phyloP scores from a whole-genome alignment of 441 rosid genomes.

The Jatropha podagrica region DNA sequence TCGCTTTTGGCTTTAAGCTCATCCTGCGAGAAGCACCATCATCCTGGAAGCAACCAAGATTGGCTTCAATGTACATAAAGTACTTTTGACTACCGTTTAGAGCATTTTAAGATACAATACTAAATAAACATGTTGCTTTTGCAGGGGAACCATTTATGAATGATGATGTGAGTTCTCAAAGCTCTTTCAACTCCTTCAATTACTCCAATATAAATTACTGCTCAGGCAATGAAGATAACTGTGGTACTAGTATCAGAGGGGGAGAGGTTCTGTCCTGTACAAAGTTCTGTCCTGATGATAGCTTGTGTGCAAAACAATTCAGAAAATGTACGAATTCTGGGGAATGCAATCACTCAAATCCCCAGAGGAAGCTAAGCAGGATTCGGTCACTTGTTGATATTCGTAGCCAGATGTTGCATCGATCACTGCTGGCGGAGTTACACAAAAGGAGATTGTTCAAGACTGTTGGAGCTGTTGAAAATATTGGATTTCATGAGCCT shows the following conservation, averaged over 20 bases:
- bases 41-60: conserved; percentile 14
- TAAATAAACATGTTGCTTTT: background rate
- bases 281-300: conserved; percentile 42
- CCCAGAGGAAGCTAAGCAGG: conserved; percentile 35
- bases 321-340: conserved; percentile 20
- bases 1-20: conserved; percentile 35
- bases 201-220: conserved; percentile 42
- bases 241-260: conserved; percentile 21
- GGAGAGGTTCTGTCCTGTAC: conserved; percentile 32
- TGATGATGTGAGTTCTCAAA: conserved; percentile 49
- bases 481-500: conserved; percentile 53
- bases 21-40: conserved; percentile 21
- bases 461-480: conserved; percentile 58
- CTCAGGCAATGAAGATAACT: conserved; percentile 41
- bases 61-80: conserved; percentile 38
- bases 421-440: conserved; percentile 65
- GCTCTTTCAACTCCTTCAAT: conserved; percentile 45
- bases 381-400: conserved; percentile 57
- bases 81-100: background rate
- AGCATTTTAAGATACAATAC: background rate
- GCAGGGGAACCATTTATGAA: conserved; percentile 39
- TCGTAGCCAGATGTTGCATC: conserved; percentile 66
- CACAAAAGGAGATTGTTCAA: conserved; percentile 63
- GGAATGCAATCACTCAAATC: conserved; percentile 16
- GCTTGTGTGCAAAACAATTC: background rate